Base-by-base conservation (phyloP, 2,329 filamentous ascomycete species). In the Pseudophaeomoniella oleicola region DNA sequence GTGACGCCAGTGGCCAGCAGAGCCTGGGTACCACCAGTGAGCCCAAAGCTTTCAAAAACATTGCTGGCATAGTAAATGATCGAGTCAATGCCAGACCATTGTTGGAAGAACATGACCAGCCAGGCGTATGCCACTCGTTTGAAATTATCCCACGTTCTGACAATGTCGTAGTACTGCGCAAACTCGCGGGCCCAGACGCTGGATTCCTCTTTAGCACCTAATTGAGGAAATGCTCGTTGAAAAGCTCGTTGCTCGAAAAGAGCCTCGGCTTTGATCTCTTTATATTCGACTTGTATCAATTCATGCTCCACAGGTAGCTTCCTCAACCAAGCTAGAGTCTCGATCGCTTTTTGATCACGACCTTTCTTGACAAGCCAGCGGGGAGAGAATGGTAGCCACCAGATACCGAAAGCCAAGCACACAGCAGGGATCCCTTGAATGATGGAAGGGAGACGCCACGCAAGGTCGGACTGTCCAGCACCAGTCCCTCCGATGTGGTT, bases 81-180 rank as follows among this genome's bases (percentile, higher is more conserved):
- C 0, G 62, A 63, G 31, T 66, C 64, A 38, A 63, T 60, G 1
- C 56, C 53, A 2, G 44, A 46, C 38, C 62, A 61, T 42, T 65
- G 60, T 39, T 63, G 56, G 41, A 64, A 63, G 42, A 66, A 63
- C 43, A 55, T 55, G 10, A 66, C 43, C 19, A 63, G 43, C 56
- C 59, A 61, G 2, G 59, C 63, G 6, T 55, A 62, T 4, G 54
- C 42, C 3, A 66, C 60, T 27, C 63, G 56, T 51, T 64, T 65
- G 41, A 71, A 57, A 47, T 69, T 69, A 40, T 69, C 66, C 58
- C 51, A 58, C 5, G 59, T 62, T 16, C 62, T 53, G 39, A 69
- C 50, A 30, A 63, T 60, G 37, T 66, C 62, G 38, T 53, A 55
- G 41, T 72, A 71, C 41, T 70, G 66, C 0, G 67, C 66, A 34